Base-by-base conservation (phyloP, 805 yeast species). In the Yarrowia bubula region DNA sequence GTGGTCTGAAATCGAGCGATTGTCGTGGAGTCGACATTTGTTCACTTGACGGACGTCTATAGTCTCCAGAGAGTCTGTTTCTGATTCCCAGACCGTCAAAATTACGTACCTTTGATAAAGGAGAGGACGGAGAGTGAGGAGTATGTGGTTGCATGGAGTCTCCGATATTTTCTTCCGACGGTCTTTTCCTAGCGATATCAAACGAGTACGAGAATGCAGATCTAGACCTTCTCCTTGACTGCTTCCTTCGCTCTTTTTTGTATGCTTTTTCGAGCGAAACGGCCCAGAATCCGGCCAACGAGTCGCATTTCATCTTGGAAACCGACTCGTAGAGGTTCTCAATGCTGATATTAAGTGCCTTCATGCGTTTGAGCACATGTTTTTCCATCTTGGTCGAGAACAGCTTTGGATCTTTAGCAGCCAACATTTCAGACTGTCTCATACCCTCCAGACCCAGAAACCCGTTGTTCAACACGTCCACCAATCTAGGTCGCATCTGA, bases 231-330 rank as follows among this genome's bases (percentile, higher is more conserved):
- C 61, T 14, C 9, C 43, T 32, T 11, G 58, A 51, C 47, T 55
- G 46, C 38, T 55, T 55, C 6, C 61, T n/a, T 8, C 61, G 61
- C 4, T 55, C 61, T n/a, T 55, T 37, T n/a, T 67, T 71, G 28
- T 63, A 37, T 68, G 84, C 86, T 55, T 78, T 76, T 22, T 88
- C 90, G 33, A 87, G 75, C 15, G 86, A 75, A 17, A 90, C 77
- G 51, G 86, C 86, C 87, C 92, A 91, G 66, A 87, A 80, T 0
- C 93, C 96, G 13, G 89, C 84, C 14, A 89, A 76, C 0, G 90
- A 79, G 74, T 89, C 95, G 75, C 90, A 84, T 65, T 86, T 84
- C 53, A 82, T 81, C 65, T 81, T 79, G 33, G 76, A 70, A 3
- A 91, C 85, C 33, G 88, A 83, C 8, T 81, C 77, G 69, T 84